Percentiles rank a stretch among this genome's conserved stretches.
phyloP scores from a whole-genome alignment of 2,329 filamentous ascomycete genomes.

The Xylaria sp. region DNA sequence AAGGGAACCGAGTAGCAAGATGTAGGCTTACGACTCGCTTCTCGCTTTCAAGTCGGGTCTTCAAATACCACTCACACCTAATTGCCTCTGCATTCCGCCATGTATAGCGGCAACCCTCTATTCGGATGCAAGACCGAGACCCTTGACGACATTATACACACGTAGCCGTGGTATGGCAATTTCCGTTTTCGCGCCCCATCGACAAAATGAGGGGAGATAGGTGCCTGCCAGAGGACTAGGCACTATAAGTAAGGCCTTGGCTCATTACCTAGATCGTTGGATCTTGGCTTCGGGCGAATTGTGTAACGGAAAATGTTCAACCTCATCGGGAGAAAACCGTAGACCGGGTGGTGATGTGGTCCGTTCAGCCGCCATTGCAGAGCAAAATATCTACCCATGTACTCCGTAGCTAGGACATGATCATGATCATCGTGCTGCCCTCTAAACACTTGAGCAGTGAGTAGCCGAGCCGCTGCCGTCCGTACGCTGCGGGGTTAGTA shows the following conservation, averaged over 20 bases:
- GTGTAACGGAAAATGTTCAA: not conserved
- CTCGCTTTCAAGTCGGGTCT: constrained; percentile 11
- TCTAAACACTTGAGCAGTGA: too few species aligned
- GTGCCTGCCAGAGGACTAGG: constrained; percentile 4
- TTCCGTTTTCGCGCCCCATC: not conserved
- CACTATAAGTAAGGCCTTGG: constrained; percentile 11
- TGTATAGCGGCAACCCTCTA: not conserved
- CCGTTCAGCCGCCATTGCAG: not conserved
- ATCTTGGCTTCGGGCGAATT: constrained; percentile 9
- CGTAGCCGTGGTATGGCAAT: not conserved
- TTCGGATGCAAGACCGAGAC: not conserved
- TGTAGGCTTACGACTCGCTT: too few species aligned
- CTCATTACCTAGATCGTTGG: constrained; percentile 13
- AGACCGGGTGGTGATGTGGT: not conserved
- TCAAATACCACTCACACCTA: not conserved
- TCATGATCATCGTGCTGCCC: too few species aligned
- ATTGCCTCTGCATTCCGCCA: not conserved
- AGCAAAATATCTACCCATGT: not conserved
- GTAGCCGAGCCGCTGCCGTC: too few species aligned
- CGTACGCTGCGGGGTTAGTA: too few species aligned
- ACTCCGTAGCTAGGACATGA: too few species aligned
- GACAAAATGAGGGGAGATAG: constrained; percentile 9
- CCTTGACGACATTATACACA: not conserved
- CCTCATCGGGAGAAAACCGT: not conserved
- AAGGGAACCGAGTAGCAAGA: too few species aligned